A percentile compares a stretch with the other conserved stretches of the same genome.
phyloP scores from a whole-genome alignment of 441 rosid genomes.

The Omphalea diandra region DNA sequence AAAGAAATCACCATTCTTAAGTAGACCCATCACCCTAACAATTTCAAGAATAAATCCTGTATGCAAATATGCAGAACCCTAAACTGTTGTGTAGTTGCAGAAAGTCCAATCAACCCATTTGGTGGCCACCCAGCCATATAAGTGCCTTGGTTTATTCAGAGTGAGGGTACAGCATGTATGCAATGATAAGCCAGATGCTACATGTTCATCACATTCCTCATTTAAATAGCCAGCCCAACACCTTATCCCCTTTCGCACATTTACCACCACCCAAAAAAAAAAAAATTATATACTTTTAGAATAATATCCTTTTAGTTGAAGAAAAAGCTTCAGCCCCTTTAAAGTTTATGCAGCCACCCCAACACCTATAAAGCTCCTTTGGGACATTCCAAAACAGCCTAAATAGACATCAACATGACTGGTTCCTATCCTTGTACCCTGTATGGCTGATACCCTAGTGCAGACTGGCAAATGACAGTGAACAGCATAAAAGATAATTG shows the following conservation, averaged over 20 bases:
- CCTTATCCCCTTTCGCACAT: background rate
- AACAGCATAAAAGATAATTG: constrained; percentile 1
- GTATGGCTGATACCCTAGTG: background rate
- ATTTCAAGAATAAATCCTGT: background rate
- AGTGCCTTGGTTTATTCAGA: background rate
- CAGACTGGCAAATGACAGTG: background rate
- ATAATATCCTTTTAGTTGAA: too few relatives aligned
- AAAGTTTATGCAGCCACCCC: background rate
- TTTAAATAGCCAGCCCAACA: background rate
- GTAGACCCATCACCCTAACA: background rate
- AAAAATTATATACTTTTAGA: too few relatives aligned
- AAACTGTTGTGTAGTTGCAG: background rate
- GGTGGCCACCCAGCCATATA: background rate
- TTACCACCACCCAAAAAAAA: background rate
- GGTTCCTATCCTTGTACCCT: background rate
- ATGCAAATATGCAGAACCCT: background rate
- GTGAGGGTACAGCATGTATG: background rate
- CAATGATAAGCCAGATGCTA: background rate
- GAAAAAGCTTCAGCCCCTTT: background rate
- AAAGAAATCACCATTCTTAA: background rate
- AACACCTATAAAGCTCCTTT: background rate
- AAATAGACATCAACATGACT: background rate
- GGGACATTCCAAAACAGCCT: background rate
- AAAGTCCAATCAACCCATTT: background rate
- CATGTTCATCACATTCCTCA: background rate